These are phyloP conservation scores for Diplodia corticola DNA, from an alignment of 2,329 filamentous ascomycete genomes.

Conservation along the genomic window DNA sequence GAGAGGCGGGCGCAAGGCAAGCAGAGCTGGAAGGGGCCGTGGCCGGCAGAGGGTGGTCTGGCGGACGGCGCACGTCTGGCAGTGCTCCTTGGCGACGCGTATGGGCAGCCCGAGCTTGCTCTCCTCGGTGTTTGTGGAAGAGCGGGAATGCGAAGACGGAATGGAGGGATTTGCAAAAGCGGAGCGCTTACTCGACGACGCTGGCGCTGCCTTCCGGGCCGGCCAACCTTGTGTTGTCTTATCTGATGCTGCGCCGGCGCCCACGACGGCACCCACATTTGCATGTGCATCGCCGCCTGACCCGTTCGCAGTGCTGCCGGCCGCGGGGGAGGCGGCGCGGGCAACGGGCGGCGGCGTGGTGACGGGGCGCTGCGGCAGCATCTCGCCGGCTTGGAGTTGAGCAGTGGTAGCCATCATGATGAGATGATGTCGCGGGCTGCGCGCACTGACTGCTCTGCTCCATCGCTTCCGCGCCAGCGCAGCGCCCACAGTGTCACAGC, in stretches of 20 bases:
- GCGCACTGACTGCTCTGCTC: not conserved
- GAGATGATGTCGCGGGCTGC: not conserved
- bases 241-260: not conserved
- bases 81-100: not conserved
- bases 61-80: not conserved
- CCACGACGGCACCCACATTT: not conserved
- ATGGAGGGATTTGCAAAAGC: constrained; percentile 13
- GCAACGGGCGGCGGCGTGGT: not conserved
- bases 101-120: constrained; percentile 2
- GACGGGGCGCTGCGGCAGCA: not conserved
- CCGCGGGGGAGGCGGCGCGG: not conserved
- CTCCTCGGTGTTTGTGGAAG: not conserved
- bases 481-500: not conserved
- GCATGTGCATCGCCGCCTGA: not conserved
- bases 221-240: constrained; percentile 11
- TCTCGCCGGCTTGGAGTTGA: not conserved
- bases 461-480: not conserved
- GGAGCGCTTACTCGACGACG: constrained; percentile 5
- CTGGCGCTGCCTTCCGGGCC: constrained; percentile 4
- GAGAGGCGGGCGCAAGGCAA: not conserved
- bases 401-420: not conserved
- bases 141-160: constrained; percentile 6
- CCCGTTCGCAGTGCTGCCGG: not conserved
- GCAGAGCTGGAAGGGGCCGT: not conserved
- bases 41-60: not conserved